Conservation (phyloP, 2,329 filamentous ascomycete genomes). For the Trichoderma sp. region DNA sequence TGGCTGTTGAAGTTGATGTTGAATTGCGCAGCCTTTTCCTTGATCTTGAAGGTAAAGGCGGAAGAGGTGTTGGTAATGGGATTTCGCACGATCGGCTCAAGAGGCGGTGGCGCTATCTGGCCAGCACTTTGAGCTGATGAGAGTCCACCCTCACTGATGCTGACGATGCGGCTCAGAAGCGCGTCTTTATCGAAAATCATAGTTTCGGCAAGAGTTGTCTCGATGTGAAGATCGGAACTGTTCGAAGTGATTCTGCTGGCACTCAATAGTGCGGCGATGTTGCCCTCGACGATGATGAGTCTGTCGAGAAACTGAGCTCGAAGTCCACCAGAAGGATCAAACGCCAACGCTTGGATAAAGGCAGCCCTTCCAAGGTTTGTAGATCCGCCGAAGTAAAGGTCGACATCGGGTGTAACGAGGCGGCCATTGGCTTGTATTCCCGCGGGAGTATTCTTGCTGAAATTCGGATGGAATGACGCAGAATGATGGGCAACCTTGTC, state of each 20-base stretch:
- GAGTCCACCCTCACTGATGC: not conserved
- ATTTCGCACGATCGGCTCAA: not conserved
- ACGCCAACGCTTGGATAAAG: not conserved
- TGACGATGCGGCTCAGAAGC: not conserved
- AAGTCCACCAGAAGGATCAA: not conserved
- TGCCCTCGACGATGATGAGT: slow-evolving; percentile 1
- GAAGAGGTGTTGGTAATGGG: not conserved
- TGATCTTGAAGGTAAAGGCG: not conserved
- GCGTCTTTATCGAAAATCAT: slow-evolving; percentile 6
- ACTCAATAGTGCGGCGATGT: not conserved
- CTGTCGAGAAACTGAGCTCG: slow-evolving; percentile 2
- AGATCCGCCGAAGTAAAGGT: not conserved
- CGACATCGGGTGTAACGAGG: not conserved
- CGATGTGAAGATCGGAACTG: not conserved
- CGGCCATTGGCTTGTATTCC: not conserved
- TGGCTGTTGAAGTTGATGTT: not conserved
- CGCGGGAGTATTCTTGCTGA: not conserved
- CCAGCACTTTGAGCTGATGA: not conserved
- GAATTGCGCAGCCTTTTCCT: slow-evolving; percentile 2
- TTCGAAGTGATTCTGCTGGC: not conserved
- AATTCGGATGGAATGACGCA: not conserved
- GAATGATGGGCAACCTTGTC: not conserved
- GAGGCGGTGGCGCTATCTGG: not conserved
- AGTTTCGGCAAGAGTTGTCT: not conserved
- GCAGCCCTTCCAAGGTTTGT: not conserved